These are phyloP conservation scores for Cucurbita pepo DNA, from an alignment of 306 rosid genomes.

Conservation along the genomic window DNA sequence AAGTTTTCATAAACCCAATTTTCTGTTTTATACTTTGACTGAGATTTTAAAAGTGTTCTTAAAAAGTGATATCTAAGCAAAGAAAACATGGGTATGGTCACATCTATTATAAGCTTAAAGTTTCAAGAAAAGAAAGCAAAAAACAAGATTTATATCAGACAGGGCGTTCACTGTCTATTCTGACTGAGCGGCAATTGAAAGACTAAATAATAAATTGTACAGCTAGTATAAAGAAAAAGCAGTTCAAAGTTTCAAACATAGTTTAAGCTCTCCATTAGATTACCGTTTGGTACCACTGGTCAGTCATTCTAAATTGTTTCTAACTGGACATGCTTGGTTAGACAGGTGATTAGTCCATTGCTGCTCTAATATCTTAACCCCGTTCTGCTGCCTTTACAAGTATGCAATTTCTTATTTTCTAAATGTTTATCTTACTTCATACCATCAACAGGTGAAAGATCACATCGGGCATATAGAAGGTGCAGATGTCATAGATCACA, in stretches of 20 bases:
- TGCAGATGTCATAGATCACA: constrained; percentile 80
- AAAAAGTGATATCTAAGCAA: no score
- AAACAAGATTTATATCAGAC: neutral
- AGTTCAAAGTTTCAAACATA: neutral
- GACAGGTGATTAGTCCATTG: neutral
- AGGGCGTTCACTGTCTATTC: neutral
- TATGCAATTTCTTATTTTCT: neutral
- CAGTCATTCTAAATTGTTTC: neutral
- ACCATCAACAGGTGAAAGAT: constrained; percentile 56
- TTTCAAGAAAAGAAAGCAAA: neutral
- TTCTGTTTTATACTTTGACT: no score
- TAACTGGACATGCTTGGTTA: neutral
- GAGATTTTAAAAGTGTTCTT: no score
- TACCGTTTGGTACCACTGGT: neutral
- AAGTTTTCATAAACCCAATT: no score
- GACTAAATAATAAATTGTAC: neutral
- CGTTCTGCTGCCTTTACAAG: neutral
- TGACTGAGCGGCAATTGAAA: neutral
- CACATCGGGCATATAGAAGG: constrained; percentile 62
- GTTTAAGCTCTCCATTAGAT: neutral
- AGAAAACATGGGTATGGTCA: no score
- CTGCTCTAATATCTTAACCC: neutral
- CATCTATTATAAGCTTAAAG: no score
- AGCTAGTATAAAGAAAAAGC: neutral
- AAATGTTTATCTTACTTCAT: neutral